These are phyloP conservation scores for Colletotrichum tropicale DNA, from an alignment of 2,329 filamentous ascomycete genomes.

Conservation along the genomic window DNA sequence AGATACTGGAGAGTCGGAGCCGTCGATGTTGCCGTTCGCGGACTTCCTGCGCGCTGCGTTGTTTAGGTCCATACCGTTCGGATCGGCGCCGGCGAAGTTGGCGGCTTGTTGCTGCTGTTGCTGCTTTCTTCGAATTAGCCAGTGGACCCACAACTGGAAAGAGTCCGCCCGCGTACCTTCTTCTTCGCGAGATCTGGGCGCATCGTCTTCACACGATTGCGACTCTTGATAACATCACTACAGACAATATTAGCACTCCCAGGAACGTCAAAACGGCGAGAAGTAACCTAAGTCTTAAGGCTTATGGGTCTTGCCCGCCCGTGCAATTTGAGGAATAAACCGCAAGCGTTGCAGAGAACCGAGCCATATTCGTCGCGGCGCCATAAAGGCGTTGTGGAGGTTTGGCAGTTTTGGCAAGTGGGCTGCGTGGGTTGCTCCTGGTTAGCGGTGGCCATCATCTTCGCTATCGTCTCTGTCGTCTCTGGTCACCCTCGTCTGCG, in stretches of 20 bases:
- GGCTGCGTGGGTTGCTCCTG: conserved; percentile 75
- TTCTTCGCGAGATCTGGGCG: conserved; percentile 79
- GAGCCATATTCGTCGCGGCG: conserved; percentile 94
- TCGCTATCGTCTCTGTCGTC: conserved; percentile 2
- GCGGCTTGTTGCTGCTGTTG: conserved; percentile 39
- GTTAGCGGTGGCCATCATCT: conserved; percentile 59
- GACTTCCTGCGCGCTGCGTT: conserved; percentile 67
- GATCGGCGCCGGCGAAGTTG: conserved; percentile 45
- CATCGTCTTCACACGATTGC: conserved; percentile 93
- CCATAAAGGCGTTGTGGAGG: conserved; percentile 96
- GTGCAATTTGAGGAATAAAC: conserved; percentile 95
- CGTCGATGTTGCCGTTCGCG: conserved; percentile 74
- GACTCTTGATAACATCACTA: conserved; percentile 94
- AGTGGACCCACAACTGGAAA: background rate
- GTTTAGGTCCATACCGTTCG: conserved; percentile 64
- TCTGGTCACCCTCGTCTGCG: background rate
- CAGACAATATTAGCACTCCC: no score
- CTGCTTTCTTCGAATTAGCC: conserved; percentile 28
- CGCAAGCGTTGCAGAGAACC: conserved; percentile 98
- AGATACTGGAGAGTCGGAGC: conserved; percentile 78
- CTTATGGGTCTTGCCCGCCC: conserved; percentile 43
- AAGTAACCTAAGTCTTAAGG: background rate
- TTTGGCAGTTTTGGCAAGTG: conserved; percentile 94
- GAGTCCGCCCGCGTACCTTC: conserved; percentile 65
- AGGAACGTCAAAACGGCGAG: background rate